Conservation (phyloP, 805 yeast species). For the Pichia deserticola region DNA sequence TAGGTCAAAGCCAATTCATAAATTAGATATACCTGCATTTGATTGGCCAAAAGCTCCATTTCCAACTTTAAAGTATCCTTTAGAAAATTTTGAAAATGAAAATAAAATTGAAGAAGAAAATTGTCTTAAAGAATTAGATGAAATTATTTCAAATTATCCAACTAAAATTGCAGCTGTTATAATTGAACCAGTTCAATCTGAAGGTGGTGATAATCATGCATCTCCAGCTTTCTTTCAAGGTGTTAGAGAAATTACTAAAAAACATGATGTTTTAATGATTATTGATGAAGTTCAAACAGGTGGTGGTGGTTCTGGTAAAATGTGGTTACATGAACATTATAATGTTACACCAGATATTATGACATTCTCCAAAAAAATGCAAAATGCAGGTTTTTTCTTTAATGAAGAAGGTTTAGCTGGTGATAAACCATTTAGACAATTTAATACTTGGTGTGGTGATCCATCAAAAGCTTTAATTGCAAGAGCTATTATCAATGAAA, state of each 20-base stretch:
- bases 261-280: slow-evolving; percentile 51
- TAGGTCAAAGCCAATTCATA: slow-evolving; percentile 49
- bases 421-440: slow-evolving; percentile 56
- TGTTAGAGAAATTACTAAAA: slow-evolving; percentile 50
- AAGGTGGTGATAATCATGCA: slow-evolving; percentile 74
- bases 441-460: slow-evolving; percentile 77
- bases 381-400: slow-evolving; percentile 66
- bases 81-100: slow-evolving; percentile 53
- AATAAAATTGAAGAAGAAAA: slow-evolving; percentile 41
- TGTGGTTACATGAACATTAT: slow-evolving; percentile 71
- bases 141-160: slow-evolving; percentile 32
- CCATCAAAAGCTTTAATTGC: slow-evolving; percentile 63
- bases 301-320: slow-evolving; percentile 64
- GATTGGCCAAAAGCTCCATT: slow-evolving; percentile 56
- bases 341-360: slow-evolving; percentile 59
- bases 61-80: slow-evolving; percentile 80
- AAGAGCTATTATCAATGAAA: slow-evolving; percentile 49
- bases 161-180: slow-evolving; percentile 45
- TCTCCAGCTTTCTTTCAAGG: slow-evolving; percentile 55
- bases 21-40: slow-evolving; percentile 53
- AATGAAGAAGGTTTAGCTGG: slow-evolving; percentile 53
- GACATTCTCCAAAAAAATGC: slow-evolving; percentile 66
- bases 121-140: slow-evolving; percentile 39
- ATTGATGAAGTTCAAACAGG: slow-evolving; percentile 73
- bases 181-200: slow-evolving; percentile 60